Evolutionary conservation across 768 basidiomycete genomes (phyloP).

Genomic region (Cyclocybe cylindracea): DNA sequence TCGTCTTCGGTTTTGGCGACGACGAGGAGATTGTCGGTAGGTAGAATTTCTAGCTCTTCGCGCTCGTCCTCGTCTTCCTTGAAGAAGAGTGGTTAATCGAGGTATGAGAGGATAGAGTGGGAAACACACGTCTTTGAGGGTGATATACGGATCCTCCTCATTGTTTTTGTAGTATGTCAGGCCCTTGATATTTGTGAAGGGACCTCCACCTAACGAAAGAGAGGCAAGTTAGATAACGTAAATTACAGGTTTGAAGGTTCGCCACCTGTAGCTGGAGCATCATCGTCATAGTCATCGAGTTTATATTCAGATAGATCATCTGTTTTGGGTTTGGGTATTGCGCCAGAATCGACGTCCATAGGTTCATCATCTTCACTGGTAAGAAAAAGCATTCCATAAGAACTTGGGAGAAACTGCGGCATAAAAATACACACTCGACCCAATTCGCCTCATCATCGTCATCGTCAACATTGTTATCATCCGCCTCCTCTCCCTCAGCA

Average conservation of each 20-base stretch:
- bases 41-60: constrained; percentile 84
- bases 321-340: constrained; percentile 32
- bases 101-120: neutral
- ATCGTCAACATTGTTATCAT: constrained; percentile 46
- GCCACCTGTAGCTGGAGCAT: constrained; percentile 42
- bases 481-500: constrained; percentile 66
- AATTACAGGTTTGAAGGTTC: constrained; percentile 13
- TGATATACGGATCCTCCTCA: constrained; percentile 95
- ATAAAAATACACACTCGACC: constrained; percentile 77
- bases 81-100: constrained; percentile 15
- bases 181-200: constrained; percentile 96
- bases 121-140: constrained; percentile 82
- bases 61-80: constrained; percentile 83
- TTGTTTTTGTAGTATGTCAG: constrained; percentile 90
- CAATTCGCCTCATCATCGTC: constrained; percentile 62
- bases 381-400: constrained; percentile 16
- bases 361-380: constrained; percentile 44
- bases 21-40: constrained; percentile 91
- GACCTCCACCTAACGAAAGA: constrained; percentile 55
- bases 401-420: constrained; percentile 3
- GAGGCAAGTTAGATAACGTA: neutral
- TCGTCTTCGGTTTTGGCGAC: constrained; percentile 96
- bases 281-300: constrained; percentile 90
- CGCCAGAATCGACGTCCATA: constrained; percentile 61
- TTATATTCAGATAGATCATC: constrained; percentile 88